A percentile compares a stretch with the other conserved stretches of the same genome.
These are phyloP conservation scores for Graphiopsis chlorocephala DNA, from an alignment of 2,329 filamentous ascomycete genomes.

Conservation along the genomic window DNA sequence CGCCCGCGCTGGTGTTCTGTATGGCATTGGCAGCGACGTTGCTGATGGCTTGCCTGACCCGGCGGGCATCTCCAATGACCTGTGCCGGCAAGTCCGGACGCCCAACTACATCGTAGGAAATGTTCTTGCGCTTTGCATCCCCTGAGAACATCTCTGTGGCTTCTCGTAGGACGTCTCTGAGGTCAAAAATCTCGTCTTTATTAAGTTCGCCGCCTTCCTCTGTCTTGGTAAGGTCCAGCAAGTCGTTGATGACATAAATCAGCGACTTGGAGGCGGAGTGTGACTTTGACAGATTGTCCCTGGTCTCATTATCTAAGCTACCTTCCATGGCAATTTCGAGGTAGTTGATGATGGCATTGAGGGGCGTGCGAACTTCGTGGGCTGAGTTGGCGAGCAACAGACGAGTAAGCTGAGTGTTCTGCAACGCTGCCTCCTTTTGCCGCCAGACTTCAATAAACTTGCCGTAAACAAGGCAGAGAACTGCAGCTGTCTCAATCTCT, in stretches of 20 bases:
- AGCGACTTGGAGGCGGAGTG: conserved; percentile 89
- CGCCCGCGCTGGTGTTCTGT: conserved; percentile 68
- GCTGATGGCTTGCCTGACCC: conserved; percentile 76
- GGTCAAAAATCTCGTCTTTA: conserved; percentile 77
- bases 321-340: conserved; percentile 88
- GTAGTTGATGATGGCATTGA: conserved; percentile 94
- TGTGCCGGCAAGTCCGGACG: conserved; percentile 66
- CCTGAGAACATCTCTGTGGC: conserved; percentile 70
- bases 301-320: conserved; percentile 71
- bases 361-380: conserved; percentile 83
- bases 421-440: conserved; percentile 80
- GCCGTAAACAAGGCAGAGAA: conserved; percentile 83
- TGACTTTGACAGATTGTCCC: conserved; percentile 79
- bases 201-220: conserved; percentile 77
- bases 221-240: conserved; percentile 82
- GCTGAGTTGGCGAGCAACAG: conserved; percentile 82
- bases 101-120: conserved; percentile 66
- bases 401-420: conserved; percentile 76
- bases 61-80: conserved; percentile 75
- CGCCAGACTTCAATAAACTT: conserved; percentile 91
- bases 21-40: conserved; percentile 85
- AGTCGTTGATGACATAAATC: conserved; percentile 91
- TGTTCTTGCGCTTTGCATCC: conserved; percentile 72
- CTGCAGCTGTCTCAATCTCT: conserved; percentile 83
- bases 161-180: conserved; percentile 69